Evolutionary conservation across 1,284 basidiomycete genomes (phyloP).

Genomic region (Ganoderma multipileum): DNA sequence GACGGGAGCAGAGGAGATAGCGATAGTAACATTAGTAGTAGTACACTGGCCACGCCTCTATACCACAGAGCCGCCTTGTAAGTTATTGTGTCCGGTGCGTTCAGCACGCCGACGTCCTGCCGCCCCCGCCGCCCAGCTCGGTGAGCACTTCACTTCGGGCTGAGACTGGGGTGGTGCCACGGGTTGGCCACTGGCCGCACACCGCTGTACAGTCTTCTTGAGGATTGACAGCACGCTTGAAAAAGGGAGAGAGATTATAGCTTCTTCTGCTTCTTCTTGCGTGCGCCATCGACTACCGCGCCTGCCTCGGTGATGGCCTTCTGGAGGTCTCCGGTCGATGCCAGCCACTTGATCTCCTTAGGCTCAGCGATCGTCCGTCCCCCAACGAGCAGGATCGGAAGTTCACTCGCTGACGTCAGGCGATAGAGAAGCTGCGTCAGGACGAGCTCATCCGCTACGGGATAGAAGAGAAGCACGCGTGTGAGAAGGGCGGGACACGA

Average conservation of each 20-base stretch:
- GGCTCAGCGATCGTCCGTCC: slow-evolving; percentile 65
- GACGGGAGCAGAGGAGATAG: slow-evolving; percentile 8
- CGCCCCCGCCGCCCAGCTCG: slow-evolving; percentile 11
- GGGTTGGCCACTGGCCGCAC: slow-evolving; percentile 13
- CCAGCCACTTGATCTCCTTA: slow-evolving; percentile 59
- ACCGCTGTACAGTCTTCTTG: slow-evolving; percentile 24
- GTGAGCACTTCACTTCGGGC: slow-evolving; percentile 29
- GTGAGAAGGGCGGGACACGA: slow-evolving; percentile 6
- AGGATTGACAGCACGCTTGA: slow-evolving; percentile 1
- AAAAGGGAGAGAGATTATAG: slow-evolving; percentile 18
- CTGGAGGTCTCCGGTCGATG: slow-evolving; percentile 59
- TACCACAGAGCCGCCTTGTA: slow-evolving; percentile 21
- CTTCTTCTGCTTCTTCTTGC: slow-evolving; percentile 58
- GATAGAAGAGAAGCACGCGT: background rate
- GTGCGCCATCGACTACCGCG: slow-evolving; percentile 58
- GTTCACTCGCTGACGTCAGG: slow-evolving; percentile 59
- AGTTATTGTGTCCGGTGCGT: slow-evolving; percentile 19
- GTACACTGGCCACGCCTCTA: slow-evolving; percentile 29
- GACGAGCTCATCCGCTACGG: slow-evolving; percentile 51
- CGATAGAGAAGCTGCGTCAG: slow-evolving; percentile 56
- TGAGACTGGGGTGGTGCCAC: slow-evolving; percentile 6
- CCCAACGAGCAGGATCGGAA: slow-evolving; percentile 78
- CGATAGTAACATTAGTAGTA: slow-evolving; percentile 11
- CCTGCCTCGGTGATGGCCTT: slow-evolving; percentile 62
- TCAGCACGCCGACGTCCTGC: slow-evolving; percentile 19